These are phyloP conservation scores for Ustilago lituana DNA, from an alignment of 1,284 basidiomycete species.

Conservation along the genomic window DNA sequence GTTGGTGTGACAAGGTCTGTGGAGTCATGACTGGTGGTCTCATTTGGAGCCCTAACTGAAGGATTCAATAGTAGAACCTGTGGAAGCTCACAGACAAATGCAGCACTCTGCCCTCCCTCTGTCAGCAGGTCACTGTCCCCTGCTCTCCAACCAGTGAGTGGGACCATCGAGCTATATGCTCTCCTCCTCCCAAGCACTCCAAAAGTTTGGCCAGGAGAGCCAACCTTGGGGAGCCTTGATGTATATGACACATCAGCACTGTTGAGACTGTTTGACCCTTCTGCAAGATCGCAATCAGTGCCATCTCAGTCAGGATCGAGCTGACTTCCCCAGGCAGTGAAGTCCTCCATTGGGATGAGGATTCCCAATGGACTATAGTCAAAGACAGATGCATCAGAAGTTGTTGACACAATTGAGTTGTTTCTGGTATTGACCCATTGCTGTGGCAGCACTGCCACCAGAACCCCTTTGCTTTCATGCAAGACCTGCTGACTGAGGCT, in stretches of 20 bases:
- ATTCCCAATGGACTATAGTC: constrained; percentile 29
- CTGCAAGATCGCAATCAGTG: too few relatives aligned
- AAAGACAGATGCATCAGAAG: constrained; percentile 25
- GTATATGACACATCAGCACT: too few relatives aligned
- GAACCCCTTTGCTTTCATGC: background rate
- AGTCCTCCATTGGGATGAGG: constrained; percentile 8
- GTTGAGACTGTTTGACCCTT: too few relatives aligned
- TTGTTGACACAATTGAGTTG: constrained; percentile 12
- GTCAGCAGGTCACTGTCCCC: constrained; percentile 10
- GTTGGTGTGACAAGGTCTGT: constrained; percentile 31
- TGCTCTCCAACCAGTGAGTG: constrained; percentile 30
- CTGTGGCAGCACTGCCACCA: background rate
- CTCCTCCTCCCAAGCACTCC: constrained; percentile 4
- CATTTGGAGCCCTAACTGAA: background rate
- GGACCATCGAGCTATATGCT: constrained; percentile 31
- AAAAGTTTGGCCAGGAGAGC: too few relatives aligned
- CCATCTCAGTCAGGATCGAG: too few relatives aligned
- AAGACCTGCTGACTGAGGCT: constrained; percentile 19
- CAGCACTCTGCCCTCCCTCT: background rate
- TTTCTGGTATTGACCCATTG: background rate
- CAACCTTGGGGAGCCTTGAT: too few relatives aligned
- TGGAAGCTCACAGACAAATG: background rate
- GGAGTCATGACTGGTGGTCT: background rate
- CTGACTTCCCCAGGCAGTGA: too few relatives aligned
- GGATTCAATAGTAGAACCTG: constrained; percentile 15